Percentiles rank a stretch among this genome's conserved stretches.
phyloP scores from a whole-genome alignment of 2,329 filamentous ascomycete genomes.

The Coniochaeta pulveracea region DNA sequence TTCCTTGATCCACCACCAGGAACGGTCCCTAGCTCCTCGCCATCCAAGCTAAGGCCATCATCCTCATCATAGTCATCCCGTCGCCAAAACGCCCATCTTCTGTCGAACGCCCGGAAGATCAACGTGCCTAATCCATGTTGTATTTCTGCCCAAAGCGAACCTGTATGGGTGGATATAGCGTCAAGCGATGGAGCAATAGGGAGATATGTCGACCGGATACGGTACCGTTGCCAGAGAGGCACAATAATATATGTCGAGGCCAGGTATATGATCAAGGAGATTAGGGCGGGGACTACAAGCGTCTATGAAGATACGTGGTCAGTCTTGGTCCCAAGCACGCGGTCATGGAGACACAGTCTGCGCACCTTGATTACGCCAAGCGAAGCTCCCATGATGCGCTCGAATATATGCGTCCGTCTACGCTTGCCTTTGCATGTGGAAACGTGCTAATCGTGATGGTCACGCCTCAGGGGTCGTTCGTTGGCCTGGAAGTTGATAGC shows the following conservation, averaged over 20 bases:
- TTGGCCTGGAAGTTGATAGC: too few relatives aligned
- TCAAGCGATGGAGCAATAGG: slow-evolving; percentile 37
- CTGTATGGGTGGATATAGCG: slow-evolving; percentile 45
- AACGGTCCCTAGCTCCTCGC: slow-evolving; percentile 51
- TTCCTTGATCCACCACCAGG: background rate
- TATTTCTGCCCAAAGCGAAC: slow-evolving; percentile 40
- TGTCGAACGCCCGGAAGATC: too few relatives aligned
- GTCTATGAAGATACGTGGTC: slow-evolving; percentile 34
- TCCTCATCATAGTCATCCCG: slow-evolving; percentile 28
- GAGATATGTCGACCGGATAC: slow-evolving; percentile 61
- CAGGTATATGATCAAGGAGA: slow-evolving; percentile 60
- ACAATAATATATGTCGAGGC: slow-evolving; percentile 52
- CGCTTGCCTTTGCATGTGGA: too few relatives aligned
- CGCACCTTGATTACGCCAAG: too few relatives aligned
- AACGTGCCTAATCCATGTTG: too few relatives aligned
- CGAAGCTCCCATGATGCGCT: too few relatives aligned
- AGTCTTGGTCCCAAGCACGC: too few relatives aligned
- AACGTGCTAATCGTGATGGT: too few relatives aligned
- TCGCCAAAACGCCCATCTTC: too few relatives aligned
- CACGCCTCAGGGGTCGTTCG: too few relatives aligned
- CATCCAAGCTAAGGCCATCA: slow-evolving; percentile 50
- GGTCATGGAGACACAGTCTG: too few relatives aligned
- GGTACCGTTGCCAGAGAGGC: slow-evolving; percentile 60
- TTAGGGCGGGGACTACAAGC: slow-evolving; percentile 56
- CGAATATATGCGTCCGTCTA: too few relatives aligned